Conservation (phyloP, 257 asterid genomes). For the Cruciata laevipes region DNA sequence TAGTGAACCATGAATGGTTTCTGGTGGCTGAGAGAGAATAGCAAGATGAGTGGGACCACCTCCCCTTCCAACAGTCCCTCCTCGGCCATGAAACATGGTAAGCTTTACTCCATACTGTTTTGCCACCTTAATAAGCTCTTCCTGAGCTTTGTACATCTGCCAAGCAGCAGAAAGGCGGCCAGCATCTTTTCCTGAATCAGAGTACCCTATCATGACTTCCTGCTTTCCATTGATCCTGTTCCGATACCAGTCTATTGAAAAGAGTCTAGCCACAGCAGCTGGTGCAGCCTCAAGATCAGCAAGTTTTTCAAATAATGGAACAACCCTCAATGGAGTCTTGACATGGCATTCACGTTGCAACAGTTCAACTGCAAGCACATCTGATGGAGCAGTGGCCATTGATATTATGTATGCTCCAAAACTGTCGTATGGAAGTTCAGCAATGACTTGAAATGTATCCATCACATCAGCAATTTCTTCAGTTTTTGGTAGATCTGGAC, state of each 20-base stretch:
- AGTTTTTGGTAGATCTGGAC: conserved; percentile 80
- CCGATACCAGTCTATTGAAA: conserved; percentile 83
- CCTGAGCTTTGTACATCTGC: conserved; percentile 91
- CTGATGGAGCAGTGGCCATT: conserved; percentile 95
- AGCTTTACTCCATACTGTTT: conserved; percentile 78
- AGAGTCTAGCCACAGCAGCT: conserved; percentile 76
- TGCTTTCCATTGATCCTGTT: conserved; percentile 74
- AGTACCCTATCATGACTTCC: conserved; percentile 97
- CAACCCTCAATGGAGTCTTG: conserved; percentile 65
- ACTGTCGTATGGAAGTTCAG: conserved; percentile 71
- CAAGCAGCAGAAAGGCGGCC: conserved; percentile 97
- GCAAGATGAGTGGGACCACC: conserved; percentile 99
- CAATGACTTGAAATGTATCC: conserved; percentile 64
- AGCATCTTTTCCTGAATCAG: conserved; percentile 95
- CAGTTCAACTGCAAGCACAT: conserved; percentile 93
- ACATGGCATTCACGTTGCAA: conserved; percentile 82
- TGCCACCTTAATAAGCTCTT: conserved; percentile 81
- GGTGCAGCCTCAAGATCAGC: conserved; percentile 91
- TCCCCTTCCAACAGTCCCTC: conserved; percentile 92
- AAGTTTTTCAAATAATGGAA: conserved; percentile 85
- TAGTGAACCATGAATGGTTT: conserved; percentile 78
- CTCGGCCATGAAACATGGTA: conserved; percentile 90
- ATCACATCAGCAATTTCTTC: conserved; percentile 85
- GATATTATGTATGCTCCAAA: conserved; percentile 93
- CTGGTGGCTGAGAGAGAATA: conserved; percentile 92